Base-by-base conservation (phyloP, 225 moss, liverwort and hornwort genomes). In the Anthoceros angustus region DNA sequence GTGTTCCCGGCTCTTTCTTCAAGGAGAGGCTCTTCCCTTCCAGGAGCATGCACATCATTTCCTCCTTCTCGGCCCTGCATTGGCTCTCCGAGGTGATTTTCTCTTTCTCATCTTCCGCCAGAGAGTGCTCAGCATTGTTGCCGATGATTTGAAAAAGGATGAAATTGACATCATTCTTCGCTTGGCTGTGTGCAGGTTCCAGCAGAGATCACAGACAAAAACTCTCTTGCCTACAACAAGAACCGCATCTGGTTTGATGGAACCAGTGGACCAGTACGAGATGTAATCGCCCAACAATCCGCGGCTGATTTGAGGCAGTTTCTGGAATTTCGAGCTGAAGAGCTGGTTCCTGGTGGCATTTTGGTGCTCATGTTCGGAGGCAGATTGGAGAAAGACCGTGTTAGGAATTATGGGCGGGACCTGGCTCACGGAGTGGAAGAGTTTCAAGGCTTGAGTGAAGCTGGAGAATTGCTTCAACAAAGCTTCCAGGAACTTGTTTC, bases 1-100 rank as follows among this genome's bases (percentile, higher is more conserved):
- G 84, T 14, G 84, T 32, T 32, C 32, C 32, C 32, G 32, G 32
- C 32, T 32, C 32, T 4, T 32, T 32, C 32, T 32, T 32, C 32
- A 32, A 32, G 32, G 32, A 32, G 32, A 32, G 32, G 32, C 32
- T 32, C 32, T 32, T 32, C 32, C 87, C 87, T 0, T 50, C 43
- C 7, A 69, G 73, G 0, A n/a, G 62, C 20, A 61, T 87, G 26
- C 77, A 87, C 40, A 66, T 85, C 45, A 74, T 74, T 39, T 72
- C 85, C 64, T 85, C 85, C 1, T 70, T 73, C 5, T 85, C 64
- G 62, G 74, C 80, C 8, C 24, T 87, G 61, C 80, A 85, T 6
- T 85, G 85, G 82, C 64, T 85, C 68, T 82, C 85, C 48, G 68
- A 80, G 85, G 87, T 85, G 62, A 65, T 10, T 20, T 25, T 12